These are phyloP conservation scores for Wickerhamiella infanticola DNA, from an alignment of 1,139 yeast genomes.

Conservation along the genomic window DNA sequence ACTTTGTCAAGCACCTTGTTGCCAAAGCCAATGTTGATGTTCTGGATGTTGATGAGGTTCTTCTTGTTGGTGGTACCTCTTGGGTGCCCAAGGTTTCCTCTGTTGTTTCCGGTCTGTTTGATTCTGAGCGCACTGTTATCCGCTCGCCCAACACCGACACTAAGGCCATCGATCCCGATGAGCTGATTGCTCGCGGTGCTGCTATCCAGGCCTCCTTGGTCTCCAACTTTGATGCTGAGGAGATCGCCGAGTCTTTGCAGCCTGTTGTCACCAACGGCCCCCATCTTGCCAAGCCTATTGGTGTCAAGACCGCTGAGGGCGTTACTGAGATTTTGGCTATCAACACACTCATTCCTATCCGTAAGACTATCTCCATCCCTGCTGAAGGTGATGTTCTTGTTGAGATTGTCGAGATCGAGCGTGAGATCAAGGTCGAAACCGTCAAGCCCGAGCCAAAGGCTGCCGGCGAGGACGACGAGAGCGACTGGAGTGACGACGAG, in stretches of 20 bases:
- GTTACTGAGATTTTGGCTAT: conserved; percentile 56
- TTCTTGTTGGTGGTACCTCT: conserved; percentile 88
- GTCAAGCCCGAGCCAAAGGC: conserved; percentile 49
- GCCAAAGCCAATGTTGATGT: conserved; percentile 73
- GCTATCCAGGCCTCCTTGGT: conserved; percentile 91
- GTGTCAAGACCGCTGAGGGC: conserved; percentile 54
- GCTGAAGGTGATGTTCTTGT: conserved; percentile 46
- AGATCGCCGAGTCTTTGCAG: conserved; percentile 68
- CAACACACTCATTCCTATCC: conserved; percentile 87
- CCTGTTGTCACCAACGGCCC: conserved; percentile 83
- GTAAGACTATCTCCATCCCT: conserved; percentile 53
- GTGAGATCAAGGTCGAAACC: conserved; percentile 58
- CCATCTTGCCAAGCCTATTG: conserved; percentile 73
- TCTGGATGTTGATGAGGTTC: conserved; percentile 78
- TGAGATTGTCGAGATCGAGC: conserved; percentile 72
- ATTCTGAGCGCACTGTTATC: conserved; percentile 47
- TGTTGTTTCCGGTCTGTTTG: conserved; percentile 55
- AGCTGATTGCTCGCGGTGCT: conserved; percentile 86
- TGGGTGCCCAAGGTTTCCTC: conserved; percentile 82
- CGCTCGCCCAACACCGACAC: conserved; percentile 64
- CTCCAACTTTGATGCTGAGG: conserved; percentile 72
- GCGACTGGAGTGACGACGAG: conserved; percentile 39
- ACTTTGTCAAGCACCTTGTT: conserved; percentile 60
- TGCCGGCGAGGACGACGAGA: conserved; percentile 43
- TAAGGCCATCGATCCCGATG: conserved; percentile 77